A percentile compares a stretch with the other conserved stretches of the same genome.
These are phyloP conservation scores for Beauveria australis DNA, from an alignment of 2,329 filamentous ascomycete species.

Conservation along the genomic window DNA sequence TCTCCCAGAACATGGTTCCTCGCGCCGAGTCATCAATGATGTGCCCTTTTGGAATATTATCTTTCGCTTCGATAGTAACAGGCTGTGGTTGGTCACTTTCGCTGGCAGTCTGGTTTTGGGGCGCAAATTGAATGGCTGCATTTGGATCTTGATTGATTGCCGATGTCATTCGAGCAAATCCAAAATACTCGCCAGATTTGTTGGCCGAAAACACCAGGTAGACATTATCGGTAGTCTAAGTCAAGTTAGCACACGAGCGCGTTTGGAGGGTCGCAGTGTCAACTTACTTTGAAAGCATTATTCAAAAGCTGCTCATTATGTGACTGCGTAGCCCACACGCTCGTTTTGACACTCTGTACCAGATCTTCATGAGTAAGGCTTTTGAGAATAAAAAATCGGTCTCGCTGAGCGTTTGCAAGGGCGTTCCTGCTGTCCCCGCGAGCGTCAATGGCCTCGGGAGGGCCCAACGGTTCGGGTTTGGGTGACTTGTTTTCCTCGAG, in stretches of 20 bases:
- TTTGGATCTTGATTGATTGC: slow-evolving; percentile 70
- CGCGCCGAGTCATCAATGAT: slow-evolving; percentile 89
- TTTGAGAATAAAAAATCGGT: slow-evolving; percentile 88
- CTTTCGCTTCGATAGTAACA: slow-evolving; percentile 70
- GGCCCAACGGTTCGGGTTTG: not conserved
- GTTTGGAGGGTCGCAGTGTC: not conserved
- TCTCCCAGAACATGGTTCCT: slow-evolving; percentile 97
- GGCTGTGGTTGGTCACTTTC: slow-evolving; percentile 66
- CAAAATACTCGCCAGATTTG: slow-evolving; percentile 95
- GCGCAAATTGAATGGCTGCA: slow-evolving; percentile 60
- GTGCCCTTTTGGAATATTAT: slow-evolving; percentile 68
- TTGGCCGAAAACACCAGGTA: slow-evolving; percentile 94
- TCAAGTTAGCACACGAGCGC: not conserved
- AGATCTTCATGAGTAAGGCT: slow-evolving; percentile 87
- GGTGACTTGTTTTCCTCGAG: not conserved
- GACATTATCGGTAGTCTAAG: slow-evolving; percentile 68
- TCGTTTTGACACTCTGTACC: slow-evolving; percentile 77
- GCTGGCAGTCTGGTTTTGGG: slow-evolving; percentile 50
- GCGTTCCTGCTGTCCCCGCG: not conserved
- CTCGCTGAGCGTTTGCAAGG: slow-evolving; percentile 33
- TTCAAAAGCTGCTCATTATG: slow-evolving; percentile 87
- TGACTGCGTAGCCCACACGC: slow-evolving; percentile 88
- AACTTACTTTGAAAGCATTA: slow-evolving; percentile 64
- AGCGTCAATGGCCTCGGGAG: not conserved
- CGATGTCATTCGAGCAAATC: slow-evolving; percentile 85